Evolutionary conservation across 2,329 filamentous ascomycete genomes (phyloP).

Genomic region (Aspergillus fructus): DNA sequence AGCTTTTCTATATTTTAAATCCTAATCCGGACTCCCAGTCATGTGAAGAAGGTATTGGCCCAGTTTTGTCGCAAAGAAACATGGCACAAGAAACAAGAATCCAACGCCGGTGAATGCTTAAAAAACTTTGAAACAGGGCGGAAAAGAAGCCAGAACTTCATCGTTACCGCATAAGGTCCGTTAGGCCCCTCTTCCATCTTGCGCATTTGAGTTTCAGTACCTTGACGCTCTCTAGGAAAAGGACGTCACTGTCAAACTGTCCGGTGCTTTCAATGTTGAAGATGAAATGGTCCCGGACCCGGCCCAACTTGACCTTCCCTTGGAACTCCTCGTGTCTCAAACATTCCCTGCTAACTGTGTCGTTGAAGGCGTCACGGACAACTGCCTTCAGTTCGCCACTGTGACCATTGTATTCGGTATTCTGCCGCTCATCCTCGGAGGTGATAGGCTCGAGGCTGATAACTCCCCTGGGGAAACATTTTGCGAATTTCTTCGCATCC

Average conservation of each 20-base stretch:
- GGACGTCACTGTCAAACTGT: slow-evolving; percentile 88
- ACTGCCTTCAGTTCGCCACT: slow-evolving; percentile 84
- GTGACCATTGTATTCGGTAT: slow-evolving; percentile 69
- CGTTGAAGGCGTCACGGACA: slow-evolving; percentile 82
- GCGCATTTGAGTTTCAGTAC: slow-evolving; percentile 80
- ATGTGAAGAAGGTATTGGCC: slow-evolving; percentile 31
- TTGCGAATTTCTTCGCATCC: slow-evolving; percentile 84
- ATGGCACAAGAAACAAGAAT: slow-evolving; percentile 29
- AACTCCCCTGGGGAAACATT: slow-evolving; percentile 86
- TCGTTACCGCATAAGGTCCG: slow-evolving; percentile 40
- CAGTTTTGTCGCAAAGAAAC: slow-evolving; percentile 33
- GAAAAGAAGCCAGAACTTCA: slow-evolving; percentile 2
- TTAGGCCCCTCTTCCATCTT: slow-evolving; percentile 46
- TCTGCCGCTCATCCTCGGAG: slow-evolving; percentile 57
- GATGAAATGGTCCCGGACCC: slow-evolving; percentile 93
- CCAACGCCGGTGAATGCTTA: slow-evolving; percentile 43
- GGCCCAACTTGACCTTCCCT: slow-evolving; percentile 89
- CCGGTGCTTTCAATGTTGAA: slow-evolving; percentile 93
- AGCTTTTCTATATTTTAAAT: slow-evolving; percentile 30
- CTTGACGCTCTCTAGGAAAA: slow-evolving; percentile 88
- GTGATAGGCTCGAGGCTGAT: slow-evolving; percentile 76
- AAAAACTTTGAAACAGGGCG: slow-evolving; percentile 18
- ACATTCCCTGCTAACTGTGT: slow-evolving; percentile 92
- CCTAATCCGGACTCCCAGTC: slow-evolving; percentile 33
- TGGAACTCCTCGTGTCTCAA: slow-evolving; percentile 90